Base-by-base conservation (phyloP, 768 basidiomycete species). In the Termitomyces sp. region DNA sequence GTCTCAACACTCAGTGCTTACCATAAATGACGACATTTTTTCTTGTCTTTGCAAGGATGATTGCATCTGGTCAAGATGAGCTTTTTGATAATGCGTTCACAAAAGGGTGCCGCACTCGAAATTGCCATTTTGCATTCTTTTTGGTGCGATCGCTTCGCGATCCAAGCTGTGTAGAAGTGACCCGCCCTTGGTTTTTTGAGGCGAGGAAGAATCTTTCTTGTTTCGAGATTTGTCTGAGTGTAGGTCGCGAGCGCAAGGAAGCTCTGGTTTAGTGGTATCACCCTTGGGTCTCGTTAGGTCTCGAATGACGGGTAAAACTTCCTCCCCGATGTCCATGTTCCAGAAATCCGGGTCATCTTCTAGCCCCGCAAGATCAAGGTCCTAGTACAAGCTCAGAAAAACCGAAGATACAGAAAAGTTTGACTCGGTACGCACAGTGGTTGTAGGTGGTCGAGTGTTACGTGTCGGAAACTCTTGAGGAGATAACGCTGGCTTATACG, bases 21-120 rank as follows among this genome's bases (percentile, higher is more conserved):
- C 92, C 92, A 93, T 35, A 85, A 67, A 73, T 94, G 92, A 25
- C 86, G 81, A 66, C 92, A 94, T 42, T 74, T 77, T 4, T 74
- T 71, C 69, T 92, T 93, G 64, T 91, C 84, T 67, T 87, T 90
- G 77, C 92, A 94, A 21, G 78, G 51, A 62, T 94, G 92, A 62
- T 89, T 89, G 65, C 92, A 94, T 49, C 90, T 91, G 38, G n/a
- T 62, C 16, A 46, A 16, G 23, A 42, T 43, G 19, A 47, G 29
- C 25, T 12, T 53, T 38, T 34, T 8, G 10, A 49, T 23, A 5
- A 53, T 54, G 27, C 3, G 21, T 17, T 11, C 10, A 47, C 2
- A 40, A n/a, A 32, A n/a, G 17, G 14, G 23, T 49, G n/a, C 58
- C 80, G 57, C 62, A 87, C 89, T 76, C 73, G 60, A 82, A 85